Evolutionary conservation across 768 basidiomycete genomes (phyloP), one percentile per base, ranked within the genome.

Genomic region (Leccinum boreale): DNA sequence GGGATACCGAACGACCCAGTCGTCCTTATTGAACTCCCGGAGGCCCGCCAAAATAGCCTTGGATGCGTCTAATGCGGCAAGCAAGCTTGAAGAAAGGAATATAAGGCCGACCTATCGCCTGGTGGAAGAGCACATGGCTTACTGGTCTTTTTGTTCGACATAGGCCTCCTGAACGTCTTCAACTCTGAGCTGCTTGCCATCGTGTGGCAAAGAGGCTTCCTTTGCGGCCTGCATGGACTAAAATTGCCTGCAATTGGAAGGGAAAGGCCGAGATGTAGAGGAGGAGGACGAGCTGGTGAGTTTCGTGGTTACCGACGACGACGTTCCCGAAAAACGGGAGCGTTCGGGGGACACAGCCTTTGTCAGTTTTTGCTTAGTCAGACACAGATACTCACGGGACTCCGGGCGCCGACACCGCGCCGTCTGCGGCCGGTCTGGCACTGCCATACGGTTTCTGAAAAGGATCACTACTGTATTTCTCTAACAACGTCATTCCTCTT

Each of bases 1-100:
- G 53, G 95, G 95, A 73, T 98, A 98, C 57, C 92, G 79, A 15
- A 98, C 85, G 24, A 90, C 82, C 94, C 93, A 97, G 62, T 89
- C 82, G 39, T 85, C 78, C 75, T 87, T 86, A 77, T 91, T 97
- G 78, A 96, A 97, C 52, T 77, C 76, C 50, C 84, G 82, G 21
- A 98, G 74, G 65, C 88, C 88, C 50, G 73, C 73, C 39, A 97
- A 77, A 47, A 98, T 81, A 11, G 75, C 65, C 65, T 84, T 82
- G 36, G 94, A 85, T 0, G 83, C 78, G 65, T 88, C 84, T 62
- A 97, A 83, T n/a, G 90, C 93, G 52, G 77, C 77, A 29, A 92
- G 80, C 57, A 97, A 78, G 26, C 67, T 65, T 31, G 26, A 33
- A 42, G 39, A 7, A n/a, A 56, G 24, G 55, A 4, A 17, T 29